A percentile compares a stretch with the other conserved stretches of the same genome.
Evolutionary conservation across 2,329 filamentous ascomycete genomes (phyloP).

Genomic region (Nothophoma quercina): DNA sequence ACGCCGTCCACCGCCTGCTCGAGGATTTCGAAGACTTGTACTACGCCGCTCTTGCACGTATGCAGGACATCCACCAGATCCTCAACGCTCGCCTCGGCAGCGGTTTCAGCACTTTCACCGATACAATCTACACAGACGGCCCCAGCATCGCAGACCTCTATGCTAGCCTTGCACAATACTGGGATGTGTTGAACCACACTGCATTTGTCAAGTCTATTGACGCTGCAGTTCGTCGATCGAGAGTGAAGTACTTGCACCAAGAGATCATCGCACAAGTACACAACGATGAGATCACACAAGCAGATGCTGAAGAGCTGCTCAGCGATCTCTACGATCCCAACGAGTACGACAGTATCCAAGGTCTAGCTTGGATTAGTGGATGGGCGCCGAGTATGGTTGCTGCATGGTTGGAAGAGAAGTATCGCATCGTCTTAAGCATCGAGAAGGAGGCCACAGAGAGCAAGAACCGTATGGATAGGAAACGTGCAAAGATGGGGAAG

Average conservation of each 20-base stretch:
- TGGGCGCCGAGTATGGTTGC: slow-evolving; percentile 38
- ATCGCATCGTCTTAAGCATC: slow-evolving; percentile 28
- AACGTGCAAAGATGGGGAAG: slow-evolving; percentile 10
- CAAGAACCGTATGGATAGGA: slow-evolving; percentile 12
- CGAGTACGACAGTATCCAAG: slow-evolving; percentile 22
- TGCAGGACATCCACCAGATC: slow-evolving; percentile 35
- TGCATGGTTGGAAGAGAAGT: slow-evolving; percentile 37
- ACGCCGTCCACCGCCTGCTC: slow-evolving; percentile 62
- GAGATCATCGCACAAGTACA: slow-evolving; percentile 26
- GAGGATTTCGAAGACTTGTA: slow-evolving; percentile 46
- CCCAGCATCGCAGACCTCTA: slow-evolving; percentile 27
- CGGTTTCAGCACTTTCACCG: slow-evolving; percentile 29
- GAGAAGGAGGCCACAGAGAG: slow-evolving; percentile 28
- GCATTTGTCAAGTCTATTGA: slow-evolving; percentile 35
- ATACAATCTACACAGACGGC: slow-evolving; percentile 18
- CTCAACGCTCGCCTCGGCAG: slow-evolving; percentile 34
- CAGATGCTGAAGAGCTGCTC: slow-evolving; percentile 24
- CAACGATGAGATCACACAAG: slow-evolving; percentile 15
- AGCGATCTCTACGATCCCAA: slow-evolving; percentile 26
- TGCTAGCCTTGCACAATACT: slow-evolving; percentile 29
- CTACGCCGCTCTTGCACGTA: slow-evolving; percentile 37
- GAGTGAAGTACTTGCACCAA: slow-evolving; percentile 25
- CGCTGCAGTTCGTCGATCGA: slow-evolving; percentile 30
- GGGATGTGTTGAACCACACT: slow-evolving; percentile 36
- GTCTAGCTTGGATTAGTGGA: slow-evolving; percentile 30